These are phyloP conservation scores for Coemansia furcata DNA, from an alignment of 192 early-diverging fungal genomes.

Conservation along the genomic window DNA sequence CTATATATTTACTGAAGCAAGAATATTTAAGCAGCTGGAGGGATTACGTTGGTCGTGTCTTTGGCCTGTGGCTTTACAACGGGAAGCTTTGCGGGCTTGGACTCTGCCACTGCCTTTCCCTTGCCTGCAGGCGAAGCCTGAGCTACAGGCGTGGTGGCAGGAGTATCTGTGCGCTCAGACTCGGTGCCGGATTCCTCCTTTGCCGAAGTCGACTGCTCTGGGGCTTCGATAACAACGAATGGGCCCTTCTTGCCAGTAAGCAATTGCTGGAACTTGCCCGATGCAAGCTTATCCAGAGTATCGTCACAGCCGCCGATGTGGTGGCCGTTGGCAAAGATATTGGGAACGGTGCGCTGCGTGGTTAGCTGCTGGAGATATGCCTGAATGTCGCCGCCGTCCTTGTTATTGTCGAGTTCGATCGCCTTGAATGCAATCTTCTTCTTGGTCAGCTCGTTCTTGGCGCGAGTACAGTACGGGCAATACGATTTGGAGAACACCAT, in stretches of 20 bases:
- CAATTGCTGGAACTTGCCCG: conserved; percentile 53
- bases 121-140: not conserved
- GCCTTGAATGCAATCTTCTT: conserved; percentile 38
- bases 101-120: not conserved
- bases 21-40: not conserved
- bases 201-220: not conserved
- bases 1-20: not conserved
- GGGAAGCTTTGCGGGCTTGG: not conserved
- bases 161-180: not conserved
- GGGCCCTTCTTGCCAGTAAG: conserved; percentile 26
- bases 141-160: not conserved
- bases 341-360: conserved; percentile 73
- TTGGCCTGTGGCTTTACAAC: not conserved
- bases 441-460: conserved; percentile 52
- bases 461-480: conserved; percentile 66
- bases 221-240: conserved; percentile 1
- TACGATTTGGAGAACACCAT: conserved; percentile 77
- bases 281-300: conserved; percentile 49
- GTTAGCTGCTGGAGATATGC: conserved; percentile 56
- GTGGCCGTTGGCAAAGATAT: conserved; percentile 64
- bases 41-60: not conserved
- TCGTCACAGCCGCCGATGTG: conserved; percentile 68
- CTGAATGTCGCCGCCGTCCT: conserved; percentile 62
- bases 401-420: conserved; percentile 57
- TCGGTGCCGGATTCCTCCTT: not conserved